These are phyloP conservation scores for Zizania palustris DNA, from an alignment of 202 grass and related monocot species.

Conservation along the genomic window DNA sequence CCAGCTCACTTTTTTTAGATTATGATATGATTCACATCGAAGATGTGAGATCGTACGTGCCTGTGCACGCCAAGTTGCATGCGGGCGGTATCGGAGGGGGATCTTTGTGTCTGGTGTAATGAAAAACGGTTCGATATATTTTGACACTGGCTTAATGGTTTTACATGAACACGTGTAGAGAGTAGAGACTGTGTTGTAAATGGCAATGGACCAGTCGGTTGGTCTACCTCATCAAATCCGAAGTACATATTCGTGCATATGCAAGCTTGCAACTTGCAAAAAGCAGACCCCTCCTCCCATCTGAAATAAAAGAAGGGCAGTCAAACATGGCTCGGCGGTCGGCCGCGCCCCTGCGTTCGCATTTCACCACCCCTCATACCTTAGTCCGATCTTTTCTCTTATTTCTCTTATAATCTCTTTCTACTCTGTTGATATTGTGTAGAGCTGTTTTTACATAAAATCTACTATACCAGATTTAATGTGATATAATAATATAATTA, in stretches of 20 bases:
- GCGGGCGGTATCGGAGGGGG: too few species aligned
- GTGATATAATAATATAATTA: too few species aligned
- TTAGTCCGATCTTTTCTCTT: background rate
- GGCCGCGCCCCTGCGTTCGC: background rate
- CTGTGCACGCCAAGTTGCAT: too few species aligned
- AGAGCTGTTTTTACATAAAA: too few species aligned
- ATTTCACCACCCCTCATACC: background rate
- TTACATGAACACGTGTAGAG: background rate
- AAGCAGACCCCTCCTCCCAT: slow-evolving; percentile 10
- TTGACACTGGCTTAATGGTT: background rate
- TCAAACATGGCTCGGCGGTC: background rate
- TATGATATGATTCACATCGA: background rate
- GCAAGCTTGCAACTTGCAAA: slow-evolving; percentile 4
- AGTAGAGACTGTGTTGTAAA: background rate
- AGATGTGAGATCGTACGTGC: background rate
- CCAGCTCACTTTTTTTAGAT: too few species aligned
- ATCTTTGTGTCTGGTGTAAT: background rate
- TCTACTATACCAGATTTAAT: too few species aligned
- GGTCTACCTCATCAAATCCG: slow-evolving; percentile 38
- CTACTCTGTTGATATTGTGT: too few species aligned
- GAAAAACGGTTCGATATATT: background rate
- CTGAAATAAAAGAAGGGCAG: background rate
- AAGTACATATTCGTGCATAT: slow-evolving; percentile 29
- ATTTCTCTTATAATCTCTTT: too few species aligned
- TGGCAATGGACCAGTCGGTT: slow-evolving; percentile 13